phyloP scores from a whole-genome alignment of 2,329 filamentous ascomycete genomes.

The Hymenoscyphus fructigenus region DNA sequence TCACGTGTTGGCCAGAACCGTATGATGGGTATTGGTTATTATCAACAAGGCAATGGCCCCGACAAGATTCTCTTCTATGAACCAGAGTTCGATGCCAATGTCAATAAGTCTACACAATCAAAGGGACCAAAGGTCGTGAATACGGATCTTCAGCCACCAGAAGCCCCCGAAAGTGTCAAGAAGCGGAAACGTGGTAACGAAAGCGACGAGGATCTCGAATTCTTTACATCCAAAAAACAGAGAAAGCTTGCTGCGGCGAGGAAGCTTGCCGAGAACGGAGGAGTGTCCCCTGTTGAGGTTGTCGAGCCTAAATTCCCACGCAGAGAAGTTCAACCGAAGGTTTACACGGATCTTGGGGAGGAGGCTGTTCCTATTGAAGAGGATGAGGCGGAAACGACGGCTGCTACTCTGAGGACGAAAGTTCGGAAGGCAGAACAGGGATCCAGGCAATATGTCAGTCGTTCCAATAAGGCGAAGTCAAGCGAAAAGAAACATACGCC shows the following conservation, averaged over 20 bases:
- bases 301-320: slow-evolving; percentile 25
- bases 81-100: slow-evolving; percentile 24
- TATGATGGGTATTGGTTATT: slow-evolving; percentile 36
- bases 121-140: slow-evolving; percentile 21
- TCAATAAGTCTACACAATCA: slow-evolving; percentile 10
- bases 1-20: slow-evolving; percentile 24
- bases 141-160: slow-evolving; percentile 25
- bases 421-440: slow-evolving; percentile 10
- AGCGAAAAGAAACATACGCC: slow-evolving; percentile 11
- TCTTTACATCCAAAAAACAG: slow-evolving; percentile 31
- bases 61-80: slow-evolving; percentile 36
- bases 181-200: slow-evolving; percentile 26
- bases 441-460: slow-evolving; percentile 25
- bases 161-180: slow-evolving; percentile 19
- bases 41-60: slow-evolving; percentile 29
- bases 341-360: slow-evolving; percentile 31
- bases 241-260: slow-evolving; percentile 23
- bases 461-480: slow-evolving; percentile 19
- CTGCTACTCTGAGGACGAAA: slow-evolving; percentile 10
- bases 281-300: slow-evolving; percentile 7
- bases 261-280: slow-evolving; percentile 11
- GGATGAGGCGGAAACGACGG: slow-evolving; percentile 22
- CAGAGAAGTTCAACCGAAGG: slow-evolving; percentile 22
- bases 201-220: slow-evolving; percentile 30
- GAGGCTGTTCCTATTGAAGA: slow-evolving; percentile 28